phyloP scores from a whole-genome alignment of 2,329 filamentous ascomycete species.

The Chaetomiaceae sp. region DNA sequence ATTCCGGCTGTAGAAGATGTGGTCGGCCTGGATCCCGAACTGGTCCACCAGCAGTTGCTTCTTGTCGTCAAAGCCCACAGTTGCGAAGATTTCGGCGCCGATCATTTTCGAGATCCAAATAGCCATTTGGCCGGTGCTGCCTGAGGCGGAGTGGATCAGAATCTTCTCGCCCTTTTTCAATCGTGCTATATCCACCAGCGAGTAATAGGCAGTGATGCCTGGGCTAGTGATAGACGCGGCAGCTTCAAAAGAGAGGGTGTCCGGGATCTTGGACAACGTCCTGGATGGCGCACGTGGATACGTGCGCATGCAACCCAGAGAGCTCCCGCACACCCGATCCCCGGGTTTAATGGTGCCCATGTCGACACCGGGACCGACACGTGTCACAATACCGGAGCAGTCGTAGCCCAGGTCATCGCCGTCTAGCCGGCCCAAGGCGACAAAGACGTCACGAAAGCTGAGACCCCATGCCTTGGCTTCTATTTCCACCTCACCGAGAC shows the following conservation, averaged over 20 bases:
- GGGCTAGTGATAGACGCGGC: constrained; percentile 29
- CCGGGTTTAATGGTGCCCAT: constrained; percentile 26
- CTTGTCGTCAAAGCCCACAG: constrained; percentile 32
- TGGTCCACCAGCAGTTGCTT: constrained; percentile 26
- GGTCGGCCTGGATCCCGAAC: constrained; percentile 27
- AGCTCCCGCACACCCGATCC: constrained; percentile 25
- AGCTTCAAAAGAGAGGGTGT: constrained; percentile 28
- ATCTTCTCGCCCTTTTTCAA: constrained; percentile 27
- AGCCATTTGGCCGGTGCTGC: constrained; percentile 29
- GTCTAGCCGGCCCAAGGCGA: too few relatives aligned
- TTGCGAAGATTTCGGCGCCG: constrained; percentile 32
- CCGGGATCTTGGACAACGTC: constrained; percentile 28
- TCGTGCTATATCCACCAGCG: constrained; percentile 28
- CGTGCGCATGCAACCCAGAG: constrained; percentile 15
- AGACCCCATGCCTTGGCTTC: constrained; percentile 30
- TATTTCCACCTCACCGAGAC: constrained; percentile 30
- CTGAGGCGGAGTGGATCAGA: constrained; percentile 31
- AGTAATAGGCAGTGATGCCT: constrained; percentile 31
- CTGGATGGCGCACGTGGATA: constrained; percentile 18
- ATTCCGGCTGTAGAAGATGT: constrained; percentile 31
- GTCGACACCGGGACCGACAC: constrained; percentile 27
- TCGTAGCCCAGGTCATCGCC: constrained; percentile 18
- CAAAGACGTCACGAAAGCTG: constrained; percentile 27
- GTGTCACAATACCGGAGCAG: constrained; percentile 27
- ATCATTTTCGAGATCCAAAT: constrained; percentile 25